phyloP scores from a whole-genome alignment of 2,329 filamentous ascomycete species.

The Dactylonectria estremocensis region DNA sequence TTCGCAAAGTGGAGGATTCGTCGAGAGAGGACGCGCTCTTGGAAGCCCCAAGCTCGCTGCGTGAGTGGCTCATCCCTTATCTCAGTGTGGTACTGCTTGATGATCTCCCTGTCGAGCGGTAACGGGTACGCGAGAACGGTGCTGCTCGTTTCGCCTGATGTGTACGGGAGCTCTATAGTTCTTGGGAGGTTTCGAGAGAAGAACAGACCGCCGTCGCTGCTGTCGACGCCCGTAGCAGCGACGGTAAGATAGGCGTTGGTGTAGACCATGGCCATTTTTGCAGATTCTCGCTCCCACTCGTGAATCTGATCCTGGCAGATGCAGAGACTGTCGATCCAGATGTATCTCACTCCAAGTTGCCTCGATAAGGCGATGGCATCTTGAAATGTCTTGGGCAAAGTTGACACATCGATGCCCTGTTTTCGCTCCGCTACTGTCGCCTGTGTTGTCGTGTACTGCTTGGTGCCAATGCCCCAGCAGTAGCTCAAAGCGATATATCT shows the following conservation, averaged over 20 bases:
- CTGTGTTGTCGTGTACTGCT: constrained; percentile 18
- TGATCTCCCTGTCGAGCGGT: constrained; percentile 20
- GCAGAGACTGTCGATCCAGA: constrained; percentile 31
- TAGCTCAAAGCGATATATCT: constrained; percentile 32
- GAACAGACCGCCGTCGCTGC: constrained; percentile 3
- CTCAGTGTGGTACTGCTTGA: constrained; percentile 15
- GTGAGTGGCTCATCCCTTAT: constrained; percentile 23
- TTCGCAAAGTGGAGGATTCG: constrained; percentile 38
- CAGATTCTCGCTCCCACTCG: constrained; percentile 23
- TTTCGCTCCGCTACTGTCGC: constrained; percentile 8
- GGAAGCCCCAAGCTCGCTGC: constrained; percentile 39
- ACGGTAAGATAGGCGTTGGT: constrained; percentile 23
- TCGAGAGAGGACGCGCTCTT: constrained; percentile 39
- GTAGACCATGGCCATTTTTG: constrained; percentile 19
- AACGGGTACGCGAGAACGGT: not conserved
- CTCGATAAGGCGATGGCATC: constrained; percentile 21
- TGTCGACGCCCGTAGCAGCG: constrained; percentile 9
- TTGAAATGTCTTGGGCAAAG: constrained; percentile 21
- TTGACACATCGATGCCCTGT: constrained; percentile 8
- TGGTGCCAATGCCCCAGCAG: constrained; percentile 25
- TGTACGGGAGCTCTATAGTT: not conserved
- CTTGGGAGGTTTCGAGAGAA: constrained; percentile 2
- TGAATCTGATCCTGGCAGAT: constrained; percentile 21
- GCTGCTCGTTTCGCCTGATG: not conserved
- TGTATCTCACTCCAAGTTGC: constrained; percentile 16